These are phyloP conservation scores for Komagataella ulmi DNA, from an alignment of 805 yeast genomes.

Conservation along the genomic window DNA sequence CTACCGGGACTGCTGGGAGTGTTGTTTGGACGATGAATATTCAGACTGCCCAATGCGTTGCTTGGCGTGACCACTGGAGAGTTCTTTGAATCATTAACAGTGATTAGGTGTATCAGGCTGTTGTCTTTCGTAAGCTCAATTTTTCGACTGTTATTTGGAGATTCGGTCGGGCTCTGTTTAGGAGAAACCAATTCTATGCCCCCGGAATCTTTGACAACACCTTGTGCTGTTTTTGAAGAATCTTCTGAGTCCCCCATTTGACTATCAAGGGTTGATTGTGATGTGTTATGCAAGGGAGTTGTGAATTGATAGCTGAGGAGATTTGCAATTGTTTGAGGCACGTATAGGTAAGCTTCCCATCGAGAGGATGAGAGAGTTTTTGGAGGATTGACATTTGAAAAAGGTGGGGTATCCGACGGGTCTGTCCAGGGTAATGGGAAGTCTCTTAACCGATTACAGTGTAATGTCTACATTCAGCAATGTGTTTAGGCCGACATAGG, in stretches of 20 bases:
- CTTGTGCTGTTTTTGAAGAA: not conserved
- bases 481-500: not conserved
- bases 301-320: not conserved
- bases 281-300: not conserved
- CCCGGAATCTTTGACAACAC: not conserved
- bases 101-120: not conserved
- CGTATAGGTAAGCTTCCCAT: not conserved
- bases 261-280: not conserved
- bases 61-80: not conserved
- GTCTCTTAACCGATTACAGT: not conserved
- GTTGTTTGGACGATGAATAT: not conserved
- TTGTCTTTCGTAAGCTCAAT: not conserved
- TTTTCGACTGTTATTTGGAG: not conserved
- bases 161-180: conserved; percentile 4
- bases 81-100: not conserved
- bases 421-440: not conserved
- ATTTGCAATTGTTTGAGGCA: not conserved
- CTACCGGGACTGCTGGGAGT: not conserved
- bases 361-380: not conserved
- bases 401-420: not conserved
- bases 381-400: not conserved
- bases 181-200: conserved; percentile 3
- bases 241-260: not conserved
- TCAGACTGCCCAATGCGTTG: not conserved
- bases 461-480: not conserved